These are phyloP conservation scores for Benincasa hispida DNA, from an alignment of 306 rosid genomes.

Conservation along the genomic window DNA sequence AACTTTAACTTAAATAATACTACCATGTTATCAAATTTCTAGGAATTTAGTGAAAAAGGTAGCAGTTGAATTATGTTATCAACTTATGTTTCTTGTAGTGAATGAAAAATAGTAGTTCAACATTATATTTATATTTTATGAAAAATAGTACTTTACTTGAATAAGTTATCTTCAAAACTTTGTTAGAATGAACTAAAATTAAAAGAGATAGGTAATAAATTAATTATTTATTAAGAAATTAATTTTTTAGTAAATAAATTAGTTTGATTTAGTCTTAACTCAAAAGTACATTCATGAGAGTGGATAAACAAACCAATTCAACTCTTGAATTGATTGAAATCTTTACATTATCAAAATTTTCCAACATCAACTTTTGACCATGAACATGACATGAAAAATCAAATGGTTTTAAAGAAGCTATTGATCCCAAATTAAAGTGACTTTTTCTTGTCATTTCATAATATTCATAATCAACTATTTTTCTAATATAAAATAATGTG, in stretches of 20 bases:
- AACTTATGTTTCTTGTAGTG: no score
- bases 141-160: no score
- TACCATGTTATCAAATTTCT: no score
- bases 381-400: no score
- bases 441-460: neutral
- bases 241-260: neutral
- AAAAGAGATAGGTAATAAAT: neutral
- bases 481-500: neutral
- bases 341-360: neutral
- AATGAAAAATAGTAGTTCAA: no score
- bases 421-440: no score
- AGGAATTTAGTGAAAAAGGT: no score
- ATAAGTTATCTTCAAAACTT: no score
- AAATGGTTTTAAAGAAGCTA: no score
- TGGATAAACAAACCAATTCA: neutral
- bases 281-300: neutral
- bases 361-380: neutral
- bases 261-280: neutral
- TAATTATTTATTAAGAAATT: neutral
- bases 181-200: neutral
- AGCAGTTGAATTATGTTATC: no score
- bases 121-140: no score
- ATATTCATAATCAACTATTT: neutral
- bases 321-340: neutral
- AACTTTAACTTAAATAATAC: no score